Evolutionary conservation across 1,284 basidiomycete genomes (phyloP), one percentile per base, ranked within the genome.

Genomic region (Xerocomus amazonicus): DNA sequence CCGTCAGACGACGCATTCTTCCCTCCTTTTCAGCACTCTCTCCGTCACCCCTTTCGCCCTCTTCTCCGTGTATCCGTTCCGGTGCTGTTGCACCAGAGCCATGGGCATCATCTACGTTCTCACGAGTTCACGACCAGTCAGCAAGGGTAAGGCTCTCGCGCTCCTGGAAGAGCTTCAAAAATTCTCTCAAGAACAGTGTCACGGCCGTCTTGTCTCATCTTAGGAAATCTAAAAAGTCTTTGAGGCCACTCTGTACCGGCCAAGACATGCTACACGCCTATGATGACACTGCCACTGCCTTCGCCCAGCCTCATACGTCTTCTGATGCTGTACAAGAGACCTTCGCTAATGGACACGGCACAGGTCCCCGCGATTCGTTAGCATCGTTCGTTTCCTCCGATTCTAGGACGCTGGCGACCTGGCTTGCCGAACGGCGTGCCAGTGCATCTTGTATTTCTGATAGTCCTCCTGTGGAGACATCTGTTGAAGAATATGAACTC

Each of bases 401-500:
- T 43, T 69, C 69, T 6, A 61, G 38, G 36, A 68, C 67, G 8
- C 60, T 77, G 28, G 65, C 62, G 27, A 52, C 62, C 9, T 77
- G 75, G 76, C 70, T 78, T 28, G 62, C 67, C 45, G 58, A 65
- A 32, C 65, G 68, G 52, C 60, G 56, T 14, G 52, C 52, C 9
- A 56, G 59, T 43, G 56, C 56, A 23, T 49, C 52, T 34, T 51
- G 63, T 33, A 38, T 56, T 40, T 55, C 58, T 14, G 50, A 56
- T n/a, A 59, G 61, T 14, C 47, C 54, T 27, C 56, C 49, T 2
- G 54, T 55, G 39, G 58, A 61, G 36, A 70, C 76, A 63, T 68
- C 68, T 17, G 53, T 77, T 29, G 75, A 71, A 45, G 71, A 78
- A 39, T 77, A 79, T 50, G 78, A 79, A 52, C 60, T 66, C 17